Base-by-base conservation (phyloP, 1,284 basidiomycete genomes). In the Rhodotorula sp. region DNA sequence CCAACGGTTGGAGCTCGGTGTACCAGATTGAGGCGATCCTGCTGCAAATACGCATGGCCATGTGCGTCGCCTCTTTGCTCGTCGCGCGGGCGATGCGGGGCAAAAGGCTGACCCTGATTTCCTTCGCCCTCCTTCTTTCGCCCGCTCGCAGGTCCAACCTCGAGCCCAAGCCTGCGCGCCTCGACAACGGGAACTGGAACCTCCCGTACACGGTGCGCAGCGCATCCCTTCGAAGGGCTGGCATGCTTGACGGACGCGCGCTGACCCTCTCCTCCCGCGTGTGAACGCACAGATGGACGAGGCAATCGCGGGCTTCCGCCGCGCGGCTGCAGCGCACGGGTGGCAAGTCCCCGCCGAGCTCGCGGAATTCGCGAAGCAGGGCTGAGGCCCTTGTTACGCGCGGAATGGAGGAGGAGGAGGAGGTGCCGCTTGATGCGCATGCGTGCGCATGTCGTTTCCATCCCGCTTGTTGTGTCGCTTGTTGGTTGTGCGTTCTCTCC, bases 31-130 rank as follows among this genome's bases (percentile, higher is more conserved):
- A 70, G 13, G 70, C 76, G 19, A 66, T 78, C 29, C 62, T 77
- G 6, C 66, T 77, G 1, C 74, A 76, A 56, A 77, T 77, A 29
- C 64, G 72, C 37, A 68, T 78, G 64, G 76, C 76, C 48, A 77
- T 77, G 69, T 61, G 34, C 13, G 60, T 39, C 12, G 5, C 44
- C 36, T 25, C 21, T 55, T 17, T 50, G 10, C 51, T 48, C 21
- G 12, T 32, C 44, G 25, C n/a, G 22, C 13, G 8, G 27, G 3
- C n/a, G 15, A 8, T 2, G 8, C 19, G 8, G 41, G 1, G 55
- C 46, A 29, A 19, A 25, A 25, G 22, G 22, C 50, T 48, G 39
- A 64, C 64, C 12, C 12, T 9, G 13, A 17, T 21, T 27, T 3
- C 21, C 27, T 29, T n/a, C n/a, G n/a, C 36, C 3, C 29, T 25